Base-by-base conservation (phyloP, 2,329 filamentous ascomycete genomes). In the Aspergillus japonicus region DNA sequence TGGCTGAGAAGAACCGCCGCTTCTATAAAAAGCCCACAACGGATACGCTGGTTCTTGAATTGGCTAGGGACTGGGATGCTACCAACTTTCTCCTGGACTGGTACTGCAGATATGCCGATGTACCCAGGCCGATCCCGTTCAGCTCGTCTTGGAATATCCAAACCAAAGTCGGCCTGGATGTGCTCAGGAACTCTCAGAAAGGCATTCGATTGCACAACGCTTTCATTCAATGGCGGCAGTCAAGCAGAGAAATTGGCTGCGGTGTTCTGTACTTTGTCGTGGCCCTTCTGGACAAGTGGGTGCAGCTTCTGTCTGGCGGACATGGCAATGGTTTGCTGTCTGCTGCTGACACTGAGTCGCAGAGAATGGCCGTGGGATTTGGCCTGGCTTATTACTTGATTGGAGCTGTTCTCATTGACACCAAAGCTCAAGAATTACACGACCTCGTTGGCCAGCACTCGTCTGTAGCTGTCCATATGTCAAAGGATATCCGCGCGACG, bases 71-170 rank as follows among this genome's bases (percentile, higher is more conserved):
- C 54, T 85, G 80, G 75, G 78, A 81, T 6, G 78, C 81, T 0
- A 83, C 82, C 5, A 75, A 82, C 31, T 85, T 85, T 66, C 74
- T 85, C 11, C 73, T 86, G 48, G 76, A 83, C 56, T 82, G 82
- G 81, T 83, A 83, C 62, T 80, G 81, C 64, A 73, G 78, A 59
- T 73, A 80, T 69, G 76, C 77, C 42, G 78, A 80, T 64, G 78
- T 77, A 0, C 79, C 79, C 44, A 72, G 78, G 47, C 82, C 83
- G 1, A 81, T 83, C 57, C 81, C 81, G 0, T 85, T 80, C 66
- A 85, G 81, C 60, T 83, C 83, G 4, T 81, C 81, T 2, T 85
- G 83, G 83, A 85, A 85, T 58, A 78, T 84, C n/a, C 81, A 83
- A 64, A 80, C 79, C 0, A 83, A 84, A 65, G 82, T 83, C 2